These are phyloP conservation scores for Auricularia sp. DNA, from an alignment of 768 basidiomycete genomes.

Conservation along the genomic window DNA sequence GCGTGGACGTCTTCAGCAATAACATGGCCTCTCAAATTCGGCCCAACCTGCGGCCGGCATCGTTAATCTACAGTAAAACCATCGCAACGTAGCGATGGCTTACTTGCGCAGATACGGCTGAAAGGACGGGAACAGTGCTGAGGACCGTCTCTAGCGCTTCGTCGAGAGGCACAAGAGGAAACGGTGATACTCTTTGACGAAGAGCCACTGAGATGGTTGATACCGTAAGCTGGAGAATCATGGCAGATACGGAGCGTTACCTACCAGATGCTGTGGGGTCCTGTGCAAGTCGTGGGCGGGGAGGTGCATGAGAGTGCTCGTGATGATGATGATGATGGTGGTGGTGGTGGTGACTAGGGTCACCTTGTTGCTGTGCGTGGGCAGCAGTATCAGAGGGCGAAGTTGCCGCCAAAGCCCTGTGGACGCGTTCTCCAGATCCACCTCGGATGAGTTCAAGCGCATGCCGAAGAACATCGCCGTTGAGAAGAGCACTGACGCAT, in stretches of 20 bases:
- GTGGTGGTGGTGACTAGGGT: conserved; percentile 22
- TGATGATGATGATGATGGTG: conserved; percentile 22
- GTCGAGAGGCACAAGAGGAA: conserved; percentile 55
- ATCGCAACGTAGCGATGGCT: conserved; percentile 11
- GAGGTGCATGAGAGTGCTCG: conserved; percentile 23
- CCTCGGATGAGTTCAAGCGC: conserved; percentile 66
- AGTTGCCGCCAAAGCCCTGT: conserved; percentile 36
- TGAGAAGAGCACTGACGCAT: conserved; percentile 53
- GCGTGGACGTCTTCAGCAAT: conserved; percentile 69
- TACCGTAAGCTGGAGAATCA: background rate
- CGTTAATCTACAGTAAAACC: background rate
- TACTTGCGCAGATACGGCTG: conserved; percentile 33
- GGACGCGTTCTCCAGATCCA: conserved; percentile 50
- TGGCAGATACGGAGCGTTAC: conserved; percentile 12
- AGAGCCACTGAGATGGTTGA: conserved; percentile 39
- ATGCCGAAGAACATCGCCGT: conserved; percentile 49
- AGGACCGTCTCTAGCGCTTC: conserved; percentile 52
- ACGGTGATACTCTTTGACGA: conserved; percentile 69
- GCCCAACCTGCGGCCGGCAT: conserved; percentile 38
- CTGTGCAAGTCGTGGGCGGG: conserved; percentile 56
- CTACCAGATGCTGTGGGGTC: conserved; percentile 60
- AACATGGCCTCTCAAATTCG: conserved; percentile 51
- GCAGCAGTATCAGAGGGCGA: conserved; percentile 11
- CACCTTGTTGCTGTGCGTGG: conserved; percentile 9
- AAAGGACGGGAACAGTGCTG: conserved; percentile 35